Evolutionary conservation across 1,139 yeast species (phyloP).

Genomic region (Pneumocystis oryctolagi): DNA sequence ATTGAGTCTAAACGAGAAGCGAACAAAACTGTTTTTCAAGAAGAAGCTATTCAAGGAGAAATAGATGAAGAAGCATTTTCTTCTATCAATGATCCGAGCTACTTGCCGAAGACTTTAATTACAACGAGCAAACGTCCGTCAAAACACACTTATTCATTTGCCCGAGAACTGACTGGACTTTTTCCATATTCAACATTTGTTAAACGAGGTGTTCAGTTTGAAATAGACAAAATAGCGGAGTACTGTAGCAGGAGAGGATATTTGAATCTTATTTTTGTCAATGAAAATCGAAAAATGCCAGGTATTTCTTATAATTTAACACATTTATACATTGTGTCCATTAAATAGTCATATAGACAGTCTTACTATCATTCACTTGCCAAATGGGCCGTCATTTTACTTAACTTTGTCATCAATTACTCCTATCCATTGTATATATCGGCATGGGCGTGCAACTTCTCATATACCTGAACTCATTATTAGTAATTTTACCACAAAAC

Average conservation of each 20-base stretch:
- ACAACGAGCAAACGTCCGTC: constrained; percentile 82
- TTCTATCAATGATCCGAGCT: constrained; percentile 42
- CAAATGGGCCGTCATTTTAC: constrained; percentile 89
- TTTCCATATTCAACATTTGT: constrained; percentile 76
- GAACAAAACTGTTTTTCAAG: constrained; percentile 62
- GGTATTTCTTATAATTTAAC: neutral
- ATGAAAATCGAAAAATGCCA: constrained; percentile 83
- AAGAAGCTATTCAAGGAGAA: constrained; percentile 26
- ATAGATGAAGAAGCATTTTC: constrained; percentile 64
- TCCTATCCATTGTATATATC: constrained; percentile 58
- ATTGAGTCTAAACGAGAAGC: constrained; percentile 75
- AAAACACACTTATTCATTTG: constrained; percentile 78
- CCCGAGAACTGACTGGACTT: constrained; percentile 69
- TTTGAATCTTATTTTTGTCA: constrained; percentile 74
- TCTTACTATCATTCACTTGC: constrained; percentile 78
- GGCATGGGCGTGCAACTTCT: constrained; percentile 81
- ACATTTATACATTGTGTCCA: neutral
- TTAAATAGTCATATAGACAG: constrained; percentile 38
- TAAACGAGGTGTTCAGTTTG: constrained; percentile 70
- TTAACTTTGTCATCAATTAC: constrained; percentile 70
- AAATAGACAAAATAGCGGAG: constrained; percentile 72
- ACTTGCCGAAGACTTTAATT: constrained; percentile 65
- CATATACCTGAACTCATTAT: constrained; percentile 84
- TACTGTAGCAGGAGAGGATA: constrained; percentile 68
- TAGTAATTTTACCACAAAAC: constrained; percentile 79